Evolutionary conservation across 331 rosid species (phyloP).

Genomic region (Erythrophleum ivorense): DNA sequence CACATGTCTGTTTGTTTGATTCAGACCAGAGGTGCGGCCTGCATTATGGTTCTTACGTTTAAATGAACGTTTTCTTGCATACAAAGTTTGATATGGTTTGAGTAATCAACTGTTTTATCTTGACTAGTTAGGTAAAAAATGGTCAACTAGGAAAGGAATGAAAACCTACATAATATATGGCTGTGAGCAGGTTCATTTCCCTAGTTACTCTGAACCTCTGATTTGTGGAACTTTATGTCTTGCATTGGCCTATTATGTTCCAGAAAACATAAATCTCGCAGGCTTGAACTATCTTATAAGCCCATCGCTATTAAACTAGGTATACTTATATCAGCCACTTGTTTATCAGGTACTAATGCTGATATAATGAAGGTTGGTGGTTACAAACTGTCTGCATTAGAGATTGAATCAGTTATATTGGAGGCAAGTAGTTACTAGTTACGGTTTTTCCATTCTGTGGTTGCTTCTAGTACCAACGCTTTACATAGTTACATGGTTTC

Average conservation of each 20-base stretch:
- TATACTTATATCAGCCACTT: constrained; percentile 16
- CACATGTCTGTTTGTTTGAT: background rate
- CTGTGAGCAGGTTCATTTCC: background rate
- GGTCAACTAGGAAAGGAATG: background rate
- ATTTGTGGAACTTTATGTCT: background rate
- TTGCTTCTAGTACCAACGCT: background rate
- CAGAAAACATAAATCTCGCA: background rate
- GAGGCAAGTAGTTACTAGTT: constrained; percentile 60
- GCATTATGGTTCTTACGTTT: background rate
- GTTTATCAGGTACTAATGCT: constrained; percentile 76
- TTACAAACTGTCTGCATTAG: constrained; percentile 86
- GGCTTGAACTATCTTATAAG: background rate
- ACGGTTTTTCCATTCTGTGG: constrained; percentile 20
- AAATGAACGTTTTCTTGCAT: background rate
- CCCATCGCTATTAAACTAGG: constrained; percentile 11
- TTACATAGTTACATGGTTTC: background rate
- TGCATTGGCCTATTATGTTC: background rate
- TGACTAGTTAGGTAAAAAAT: background rate
- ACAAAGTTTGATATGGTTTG: background rate
- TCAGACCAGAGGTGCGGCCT: background rate
- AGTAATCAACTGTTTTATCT: background rate
- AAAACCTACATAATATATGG: background rate
- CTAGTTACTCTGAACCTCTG: background rate
- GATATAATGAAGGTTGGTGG: constrained; percentile 97
- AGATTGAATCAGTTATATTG: constrained; percentile 81